Evolutionary conservation across 345 rosid species (phyloP).

Genomic region (Bruguiera parviflora): DNA sequence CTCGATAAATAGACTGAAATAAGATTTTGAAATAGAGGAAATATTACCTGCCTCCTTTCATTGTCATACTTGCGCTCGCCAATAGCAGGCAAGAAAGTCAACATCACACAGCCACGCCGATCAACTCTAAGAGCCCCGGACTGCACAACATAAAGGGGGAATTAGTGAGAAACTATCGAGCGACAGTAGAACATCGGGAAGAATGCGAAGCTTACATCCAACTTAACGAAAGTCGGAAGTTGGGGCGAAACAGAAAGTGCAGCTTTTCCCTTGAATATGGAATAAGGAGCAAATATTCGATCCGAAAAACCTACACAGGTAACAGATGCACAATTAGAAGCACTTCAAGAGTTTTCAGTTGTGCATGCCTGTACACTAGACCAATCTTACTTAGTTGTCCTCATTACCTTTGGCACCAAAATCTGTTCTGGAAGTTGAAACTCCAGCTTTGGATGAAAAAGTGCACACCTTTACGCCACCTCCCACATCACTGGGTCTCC

Average conservation of each 20-base stretch:
- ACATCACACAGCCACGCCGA: constrained; percentile 69
- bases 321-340: constrained; percentile 11
- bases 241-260: constrained; percentile 71
- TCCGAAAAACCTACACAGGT: constrained; percentile 26
- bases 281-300: constrained; percentile 68
- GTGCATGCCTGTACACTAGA: neutral
- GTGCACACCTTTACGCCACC: constrained; percentile 33
- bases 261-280: constrained; percentile 85
- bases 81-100: constrained; percentile 75
- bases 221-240: constrained; percentile 59
- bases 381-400: neutral
- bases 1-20: neutral
- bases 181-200: neutral
- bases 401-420: constrained; percentile 36
- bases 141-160: constrained; percentile 27
- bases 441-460: constrained; percentile 33
- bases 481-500: constrained; percentile 7
- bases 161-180: neutral
- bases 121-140: constrained; percentile 54
- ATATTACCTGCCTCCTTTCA: constrained; percentile 68
- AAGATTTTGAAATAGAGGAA: neutral
- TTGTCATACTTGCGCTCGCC: constrained; percentile 89
- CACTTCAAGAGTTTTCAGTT: neutral
- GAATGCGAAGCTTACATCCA: constrained; percentile 38
- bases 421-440: constrained; percentile 36